These are phyloP conservation scores for Casuarina glauca DNA, from an alignment of 306 rosid species.

Conservation along the genomic window DNA sequence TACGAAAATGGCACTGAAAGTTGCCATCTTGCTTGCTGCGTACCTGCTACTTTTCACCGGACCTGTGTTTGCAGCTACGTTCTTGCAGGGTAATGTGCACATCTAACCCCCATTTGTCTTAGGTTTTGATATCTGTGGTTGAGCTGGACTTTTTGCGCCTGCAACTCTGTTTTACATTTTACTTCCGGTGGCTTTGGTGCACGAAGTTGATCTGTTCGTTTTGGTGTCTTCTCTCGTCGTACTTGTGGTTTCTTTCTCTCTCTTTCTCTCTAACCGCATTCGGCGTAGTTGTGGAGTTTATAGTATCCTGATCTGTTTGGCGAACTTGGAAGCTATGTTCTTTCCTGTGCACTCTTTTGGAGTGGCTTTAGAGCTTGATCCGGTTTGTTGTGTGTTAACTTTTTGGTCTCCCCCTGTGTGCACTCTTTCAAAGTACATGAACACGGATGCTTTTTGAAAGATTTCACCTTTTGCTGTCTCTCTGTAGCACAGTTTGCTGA, in stretches of 20 bases:
- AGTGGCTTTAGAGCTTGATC: slow-evolving; percentile 18
- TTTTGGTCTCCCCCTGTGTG: not conserved
- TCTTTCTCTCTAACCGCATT: slow-evolving; percentile 16
- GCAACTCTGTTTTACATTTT: not conserved
- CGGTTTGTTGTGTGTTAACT: not conserved
- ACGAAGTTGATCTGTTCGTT: not conserved
- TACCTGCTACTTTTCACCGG: slow-evolving; percentile 34
- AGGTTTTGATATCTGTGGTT: slow-evolving; percentile 1
- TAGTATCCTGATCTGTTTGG: slow-evolving; percentile 19
- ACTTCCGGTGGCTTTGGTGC: not conserved
- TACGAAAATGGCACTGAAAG: slow-evolving; percentile 43
- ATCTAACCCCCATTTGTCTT: slow-evolving; percentile 16
- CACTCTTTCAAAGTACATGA: not conserved
- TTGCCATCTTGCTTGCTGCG: slow-evolving; percentile 36
- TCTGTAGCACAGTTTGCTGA: not conserved
- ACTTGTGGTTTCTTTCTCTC: slow-evolving; percentile 2
- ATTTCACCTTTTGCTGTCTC: not conserved
- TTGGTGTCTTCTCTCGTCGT: not conserved
- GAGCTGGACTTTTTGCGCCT: not conserved
- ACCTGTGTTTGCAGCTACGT: slow-evolving; percentile 48
- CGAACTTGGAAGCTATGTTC: slow-evolving; percentile 12
- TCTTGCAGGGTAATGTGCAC: slow-evolving; percentile 56
- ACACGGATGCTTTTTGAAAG: not conserved
- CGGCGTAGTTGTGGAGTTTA: slow-evolving; percentile 4
- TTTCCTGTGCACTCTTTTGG: slow-evolving; percentile 1